Evolutionary conservation across 257 asterid species (phyloP).

Genomic region (Scutellaria barbata): DNA sequence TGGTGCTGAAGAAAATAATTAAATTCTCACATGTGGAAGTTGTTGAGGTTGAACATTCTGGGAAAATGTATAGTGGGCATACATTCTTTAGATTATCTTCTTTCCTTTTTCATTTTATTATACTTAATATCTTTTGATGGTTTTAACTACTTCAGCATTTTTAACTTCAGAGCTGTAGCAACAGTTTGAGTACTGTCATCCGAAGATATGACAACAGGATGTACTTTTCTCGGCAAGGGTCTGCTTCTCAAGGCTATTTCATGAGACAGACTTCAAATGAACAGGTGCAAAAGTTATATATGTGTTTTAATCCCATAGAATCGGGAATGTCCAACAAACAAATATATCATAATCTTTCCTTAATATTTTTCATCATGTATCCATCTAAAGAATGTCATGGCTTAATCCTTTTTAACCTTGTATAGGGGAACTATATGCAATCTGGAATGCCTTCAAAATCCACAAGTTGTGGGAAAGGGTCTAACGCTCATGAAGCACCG

Average conservation of each 20-base stretch:
- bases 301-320: no score
- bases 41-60: not conserved
- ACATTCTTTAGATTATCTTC: not conserved
- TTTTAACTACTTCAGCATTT: slow-evolving; percentile 24
- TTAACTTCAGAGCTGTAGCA: slow-evolving; percentile 64
- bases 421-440: slow-evolving; percentile 51
- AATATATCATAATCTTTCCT: no score
- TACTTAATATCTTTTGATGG: not conserved
- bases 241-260: slow-evolving; percentile 62
- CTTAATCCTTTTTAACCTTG: slow-evolving; percentile 7
- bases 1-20: not conserved
- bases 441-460: slow-evolving; percentile 45
- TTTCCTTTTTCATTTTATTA: not conserved
- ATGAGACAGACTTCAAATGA: slow-evolving; percentile 66
- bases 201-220: slow-evolving; percentile 69
- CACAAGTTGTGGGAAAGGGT: slow-evolving; percentile 26
- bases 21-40: not conserved
- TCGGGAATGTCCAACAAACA: no score
- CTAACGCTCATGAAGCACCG: slow-evolving; percentile 50
- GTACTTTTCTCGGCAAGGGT: slow-evolving; percentile 75
- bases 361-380: not conserved
- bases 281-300: slow-evolving; percentile 45
- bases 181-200: slow-evolving; percentile 49
- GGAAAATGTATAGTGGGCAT: not conserved
- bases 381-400: slow-evolving; percentile 12